Conservation (phyloP, 345 rosid species). For the Gossypium ekmanianum region DNA sequence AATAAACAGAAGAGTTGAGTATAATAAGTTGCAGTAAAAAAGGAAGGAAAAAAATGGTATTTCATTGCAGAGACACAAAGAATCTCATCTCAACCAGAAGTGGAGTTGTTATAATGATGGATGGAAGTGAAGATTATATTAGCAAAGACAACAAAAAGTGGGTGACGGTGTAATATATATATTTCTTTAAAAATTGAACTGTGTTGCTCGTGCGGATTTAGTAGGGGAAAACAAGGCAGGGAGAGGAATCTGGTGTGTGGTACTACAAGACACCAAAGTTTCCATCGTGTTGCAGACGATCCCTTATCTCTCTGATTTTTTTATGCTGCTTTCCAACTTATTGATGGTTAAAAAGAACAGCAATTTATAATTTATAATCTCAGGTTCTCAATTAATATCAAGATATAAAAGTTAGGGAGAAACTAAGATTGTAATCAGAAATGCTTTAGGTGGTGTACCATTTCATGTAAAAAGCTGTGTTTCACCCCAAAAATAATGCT, state of each 20-base stretch:
- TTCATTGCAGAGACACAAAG: not conserved
- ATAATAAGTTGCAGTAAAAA: constrained; percentile 1
- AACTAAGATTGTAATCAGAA: too few species aligned
- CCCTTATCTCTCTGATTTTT: too few species aligned
- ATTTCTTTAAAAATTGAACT: not conserved
- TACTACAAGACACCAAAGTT: constrained; percentile 29
- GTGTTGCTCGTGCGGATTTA: not conserved
- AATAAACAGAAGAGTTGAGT: not conserved
- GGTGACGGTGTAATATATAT: not conserved
- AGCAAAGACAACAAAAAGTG: not conserved
- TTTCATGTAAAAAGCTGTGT: too few species aligned
- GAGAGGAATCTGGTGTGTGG: constrained; percentile 31
- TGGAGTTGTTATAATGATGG: constrained; percentile 11
- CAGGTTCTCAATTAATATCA: too few species aligned
- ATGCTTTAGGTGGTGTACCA: too few species aligned
- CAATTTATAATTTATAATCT: too few species aligned
- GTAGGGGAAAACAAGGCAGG: not conserved
- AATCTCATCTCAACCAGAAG: not conserved
- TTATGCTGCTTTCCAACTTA: too few species aligned
- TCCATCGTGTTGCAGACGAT: too few species aligned
- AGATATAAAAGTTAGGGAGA: too few species aligned
- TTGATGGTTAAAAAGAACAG: too few species aligned
- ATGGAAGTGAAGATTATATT: not conserved
- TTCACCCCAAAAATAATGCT: too few species aligned
- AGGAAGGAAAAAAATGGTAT: not conserved